Conservation (phyloP, 495 filamentous ascomycete genomes). For the Filosporella fistucella region DNA sequence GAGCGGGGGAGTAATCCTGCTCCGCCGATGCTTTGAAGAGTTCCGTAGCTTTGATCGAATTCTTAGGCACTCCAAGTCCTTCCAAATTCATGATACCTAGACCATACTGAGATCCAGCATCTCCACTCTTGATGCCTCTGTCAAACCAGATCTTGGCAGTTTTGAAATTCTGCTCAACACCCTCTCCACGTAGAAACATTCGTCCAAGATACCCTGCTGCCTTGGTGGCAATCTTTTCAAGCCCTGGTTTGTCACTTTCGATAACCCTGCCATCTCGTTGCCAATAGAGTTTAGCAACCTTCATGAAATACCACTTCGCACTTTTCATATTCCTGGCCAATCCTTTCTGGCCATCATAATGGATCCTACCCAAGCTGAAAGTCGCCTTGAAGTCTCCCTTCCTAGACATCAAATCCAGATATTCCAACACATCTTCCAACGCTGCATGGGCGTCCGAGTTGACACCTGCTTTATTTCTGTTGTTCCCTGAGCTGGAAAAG, state of each 20-base stretch:
- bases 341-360: conserved; percentile 82
- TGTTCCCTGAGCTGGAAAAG: conserved; percentile 82
- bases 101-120: conserved; percentile 81
- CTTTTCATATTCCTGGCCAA: conserved; percentile 67
- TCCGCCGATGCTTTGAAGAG: conserved; percentile 79
- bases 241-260: conserved; percentile 43
- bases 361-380: conserved; percentile 79
- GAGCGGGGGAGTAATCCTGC: conserved; percentile 76
- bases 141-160: conserved; percentile 83
- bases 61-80: conserved; percentile 73
- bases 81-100: conserved; percentile 84
- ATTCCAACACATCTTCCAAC: conserved; percentile 91
- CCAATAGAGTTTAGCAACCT: conserved; percentile 85
- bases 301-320: conserved; percentile 78
- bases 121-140: conserved; percentile 72
- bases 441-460: conserved; percentile 73
- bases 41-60: conserved; percentile 69
- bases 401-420: conserved; percentile 86
- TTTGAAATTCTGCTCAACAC: conserved; percentile 71
- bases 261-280: conserved; percentile 63
- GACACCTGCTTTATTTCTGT: conserved; percentile 65
- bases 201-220: conserved; percentile 86
- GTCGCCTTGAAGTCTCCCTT: conserved; percentile 93
- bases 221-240: conserved; percentile 84
- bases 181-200: conserved; percentile 93